Base-by-base conservation (phyloP, 306 rosid genomes). In the Lathyrus sativus region DNA sequence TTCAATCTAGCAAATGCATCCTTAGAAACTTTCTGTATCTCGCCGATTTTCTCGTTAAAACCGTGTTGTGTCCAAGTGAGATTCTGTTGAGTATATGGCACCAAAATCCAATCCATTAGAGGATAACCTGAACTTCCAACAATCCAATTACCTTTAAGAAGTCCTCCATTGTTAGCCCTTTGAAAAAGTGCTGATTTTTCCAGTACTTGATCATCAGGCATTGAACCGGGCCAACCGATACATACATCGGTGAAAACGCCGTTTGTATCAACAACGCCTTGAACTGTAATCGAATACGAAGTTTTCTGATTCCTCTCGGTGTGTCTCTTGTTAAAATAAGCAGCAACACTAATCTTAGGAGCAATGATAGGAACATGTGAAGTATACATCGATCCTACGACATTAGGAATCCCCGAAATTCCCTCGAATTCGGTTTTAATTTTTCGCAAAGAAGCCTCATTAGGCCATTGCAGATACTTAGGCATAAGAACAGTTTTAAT, bases 161-260 rank as follows among this genome's bases (percentile, higher is more conserved):
- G 68, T 2, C 96, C 97, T 2, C 80, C 82, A 66, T 66, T 84
- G 62, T 70, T 84, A 1, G 96, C 99, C 62, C 95, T 78, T 31
- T 95, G 96, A 64, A 33, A 67, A 67, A 95, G 80, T 3, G 96
- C 95, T 0, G 91, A 84, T 26, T 84, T 87, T 65, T 90, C 95
- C 12, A 95, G 65, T 9, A 95, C 99, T 46, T 91, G 92, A 43
- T 88, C 97, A 74, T 95, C 97, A 9, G 95, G 85, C 96, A 95
- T 85, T 4, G 97, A 95, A 2, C 99, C 99, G 2, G 97, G 97
- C 99, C 99, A 95, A 0, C 99, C 99, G 15, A 90, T 88, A 22
- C 97, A 95, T 2, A 90, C 92, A 50, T 95, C 99, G 0, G 91
- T 82, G 11, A 90, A 95, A 0, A 85, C 84, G 5, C 99, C 99